phyloP scores from a whole-genome alignment of 768 basidiomycete species.

The Auricularia auricula-judae region DNA sequence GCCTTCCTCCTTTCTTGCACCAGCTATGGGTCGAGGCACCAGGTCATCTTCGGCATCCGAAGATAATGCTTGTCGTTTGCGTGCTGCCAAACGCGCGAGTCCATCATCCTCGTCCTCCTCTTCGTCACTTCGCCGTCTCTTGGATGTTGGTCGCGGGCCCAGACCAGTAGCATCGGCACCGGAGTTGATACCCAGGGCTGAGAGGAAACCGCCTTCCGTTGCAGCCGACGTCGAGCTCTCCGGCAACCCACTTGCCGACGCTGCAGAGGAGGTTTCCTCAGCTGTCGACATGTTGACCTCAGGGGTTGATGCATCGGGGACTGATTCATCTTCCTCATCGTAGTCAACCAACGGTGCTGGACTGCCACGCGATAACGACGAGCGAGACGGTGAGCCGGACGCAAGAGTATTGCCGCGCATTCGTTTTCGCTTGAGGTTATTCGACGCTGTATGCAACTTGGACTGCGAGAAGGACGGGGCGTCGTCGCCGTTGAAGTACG shows the following conservation, averaged over 20 bases:
- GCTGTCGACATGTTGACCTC: background rate
- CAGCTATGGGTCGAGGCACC: background rate
- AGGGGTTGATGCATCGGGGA: background rate
- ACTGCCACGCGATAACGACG: background rate
- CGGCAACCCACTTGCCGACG: background rate
- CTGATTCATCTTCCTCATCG: background rate
- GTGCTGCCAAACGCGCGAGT: background rate
- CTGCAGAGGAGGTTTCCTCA: background rate
- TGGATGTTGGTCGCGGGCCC: background rate
- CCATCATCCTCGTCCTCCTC: background rate
- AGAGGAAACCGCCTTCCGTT: background rate
- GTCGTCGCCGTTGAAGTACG: background rate
- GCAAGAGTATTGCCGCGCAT: background rate
- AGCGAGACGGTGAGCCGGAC: background rate
- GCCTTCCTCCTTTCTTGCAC: background rate
- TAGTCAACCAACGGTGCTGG: background rate
- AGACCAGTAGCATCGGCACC: background rate
- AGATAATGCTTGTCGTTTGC: background rate
- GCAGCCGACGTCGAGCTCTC: too few species aligned
- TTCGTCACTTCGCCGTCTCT: background rate
- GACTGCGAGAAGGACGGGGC: background rate
- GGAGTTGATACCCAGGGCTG: background rate
- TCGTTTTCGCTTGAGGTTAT: background rate
- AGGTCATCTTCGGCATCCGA: background rate
- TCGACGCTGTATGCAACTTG: background rate